Conservation (phyloP, 495 filamentous ascomycete species). For the Jackrogersella minutella region DNA sequence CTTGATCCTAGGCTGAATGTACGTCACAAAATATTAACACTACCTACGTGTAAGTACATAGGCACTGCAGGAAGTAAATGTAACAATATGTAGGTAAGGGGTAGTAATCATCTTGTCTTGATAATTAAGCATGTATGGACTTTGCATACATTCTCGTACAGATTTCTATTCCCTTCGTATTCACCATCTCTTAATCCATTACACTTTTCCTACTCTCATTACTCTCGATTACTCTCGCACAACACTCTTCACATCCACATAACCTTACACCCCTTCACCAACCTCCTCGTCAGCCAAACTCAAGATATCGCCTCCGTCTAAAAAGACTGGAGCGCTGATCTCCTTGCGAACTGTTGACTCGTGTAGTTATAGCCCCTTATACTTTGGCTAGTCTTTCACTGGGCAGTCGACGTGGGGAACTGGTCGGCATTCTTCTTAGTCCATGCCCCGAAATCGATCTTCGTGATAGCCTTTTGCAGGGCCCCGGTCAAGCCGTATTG, state of each 20-base stretch:
- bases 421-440: slow-evolving; percentile 53
- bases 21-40: not conserved
- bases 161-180: not conserved
- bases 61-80: not conserved
- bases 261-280: not conserved
- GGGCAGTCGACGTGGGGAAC: slow-evolving; percentile 51
- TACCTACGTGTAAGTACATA: not conserved
- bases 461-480: slow-evolving; percentile 52
- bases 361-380: slow-evolving; percentile 3
- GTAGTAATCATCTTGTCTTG: no score
- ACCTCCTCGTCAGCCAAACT: not conserved
- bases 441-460: slow-evolving; percentile 55
- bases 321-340: not conserved
- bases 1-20: not conserved
- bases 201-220: slow-evolving; percentile 12
- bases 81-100: not conserved
- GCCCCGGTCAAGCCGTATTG: slow-evolving; percentile 83
- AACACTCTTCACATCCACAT: not conserved
- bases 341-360: not conserved
- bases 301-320: not conserved
- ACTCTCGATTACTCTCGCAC: slow-evolving; percentile 6
- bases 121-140: not conserved
- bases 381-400: slow-evolving; percentile 28
- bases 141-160: not conserved
- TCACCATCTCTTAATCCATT: not conserved